Evolutionary conservation across 345 rosid species (phyloP).

Genomic region (Pistacia vera): DNA sequence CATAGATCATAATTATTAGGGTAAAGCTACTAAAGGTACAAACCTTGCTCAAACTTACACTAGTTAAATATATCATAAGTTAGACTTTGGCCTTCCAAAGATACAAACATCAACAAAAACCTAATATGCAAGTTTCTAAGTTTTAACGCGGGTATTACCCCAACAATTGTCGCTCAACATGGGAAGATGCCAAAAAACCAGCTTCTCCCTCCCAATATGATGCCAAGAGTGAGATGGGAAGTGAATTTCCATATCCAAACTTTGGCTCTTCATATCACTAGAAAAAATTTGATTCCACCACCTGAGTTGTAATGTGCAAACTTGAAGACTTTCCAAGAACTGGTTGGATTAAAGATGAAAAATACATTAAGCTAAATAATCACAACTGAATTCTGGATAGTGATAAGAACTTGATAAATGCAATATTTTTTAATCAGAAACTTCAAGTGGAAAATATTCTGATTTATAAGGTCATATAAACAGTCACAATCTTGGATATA

Average conservation of each 20-base stretch:
- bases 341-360: not conserved
- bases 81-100: not conserved
- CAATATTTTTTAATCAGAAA: not conserved
- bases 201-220: not conserved
- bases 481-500: not conserved
- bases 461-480: not conserved
- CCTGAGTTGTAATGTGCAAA: not conserved
- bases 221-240: not conserved
- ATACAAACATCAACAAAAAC: conserved; percentile 14
- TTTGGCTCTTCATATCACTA: not conserved
- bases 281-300: not conserved
- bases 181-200: not conserved
- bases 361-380: not conserved
- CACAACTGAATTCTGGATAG: not conserved
- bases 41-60: not conserved
- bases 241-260: not conserved
- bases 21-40: not conserved
- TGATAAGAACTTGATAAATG: not conserved
- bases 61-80: not conserved
- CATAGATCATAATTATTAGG: not conserved
- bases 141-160: not conserved
- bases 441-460: not conserved
- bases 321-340: not conserved
- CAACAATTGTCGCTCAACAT: not conserved
- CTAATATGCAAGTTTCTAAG: not conserved